A percentile compares a stretch with the other conserved stretches of the same genome.
Evolutionary conservation across 176 grass and related monocot species (phyloP).

Genomic region (Carex kokanica): DNA sequence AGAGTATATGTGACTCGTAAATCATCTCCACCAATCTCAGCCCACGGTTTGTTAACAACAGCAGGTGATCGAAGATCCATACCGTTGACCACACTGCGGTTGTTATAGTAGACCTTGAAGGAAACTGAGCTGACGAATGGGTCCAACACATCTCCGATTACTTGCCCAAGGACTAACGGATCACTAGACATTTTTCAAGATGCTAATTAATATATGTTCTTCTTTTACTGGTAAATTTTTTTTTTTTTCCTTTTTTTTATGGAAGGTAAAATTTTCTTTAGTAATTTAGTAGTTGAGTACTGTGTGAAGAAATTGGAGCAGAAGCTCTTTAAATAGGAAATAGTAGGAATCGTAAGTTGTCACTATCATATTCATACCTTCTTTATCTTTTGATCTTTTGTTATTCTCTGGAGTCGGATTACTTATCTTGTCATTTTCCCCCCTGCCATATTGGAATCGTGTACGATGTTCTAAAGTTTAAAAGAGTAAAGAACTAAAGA

Average conservation of each 20-base stretch:
- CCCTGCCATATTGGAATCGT: no score
- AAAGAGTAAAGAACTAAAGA: no score
- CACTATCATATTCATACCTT: not conserved
- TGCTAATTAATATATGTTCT: no score
- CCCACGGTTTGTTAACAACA: slow-evolving; percentile 30
- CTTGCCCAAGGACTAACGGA: slow-evolving; percentile 44
- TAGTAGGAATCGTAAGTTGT: not conserved
- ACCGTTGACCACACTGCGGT: slow-evolving; percentile 45
- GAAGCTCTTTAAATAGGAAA: not conserved
- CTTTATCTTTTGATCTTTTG: not conserved
- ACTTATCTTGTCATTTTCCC: not conserved
- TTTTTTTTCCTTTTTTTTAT: not conserved
- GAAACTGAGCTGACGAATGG: slow-evolving; percentile 45
- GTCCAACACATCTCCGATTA: slow-evolving; percentile 74
- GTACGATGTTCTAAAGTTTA: no score
- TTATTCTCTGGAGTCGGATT: not conserved
- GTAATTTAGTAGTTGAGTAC: not conserved
- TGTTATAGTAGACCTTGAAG: slow-evolving; percentile 41
- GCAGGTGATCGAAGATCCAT: slow-evolving; percentile 46
- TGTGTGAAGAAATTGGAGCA: not conserved
- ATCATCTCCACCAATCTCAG: slow-evolving; percentile 62
- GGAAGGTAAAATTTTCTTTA: not conserved
- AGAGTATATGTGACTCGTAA: slow-evolving; percentile 50
- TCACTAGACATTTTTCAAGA: slow-evolving; percentile 51
- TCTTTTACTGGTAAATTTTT: not conserved